Evolutionary conservation across 495 filamentous ascomycete genomes (phyloP).

Genomic region (Cercophora samala): DNA sequence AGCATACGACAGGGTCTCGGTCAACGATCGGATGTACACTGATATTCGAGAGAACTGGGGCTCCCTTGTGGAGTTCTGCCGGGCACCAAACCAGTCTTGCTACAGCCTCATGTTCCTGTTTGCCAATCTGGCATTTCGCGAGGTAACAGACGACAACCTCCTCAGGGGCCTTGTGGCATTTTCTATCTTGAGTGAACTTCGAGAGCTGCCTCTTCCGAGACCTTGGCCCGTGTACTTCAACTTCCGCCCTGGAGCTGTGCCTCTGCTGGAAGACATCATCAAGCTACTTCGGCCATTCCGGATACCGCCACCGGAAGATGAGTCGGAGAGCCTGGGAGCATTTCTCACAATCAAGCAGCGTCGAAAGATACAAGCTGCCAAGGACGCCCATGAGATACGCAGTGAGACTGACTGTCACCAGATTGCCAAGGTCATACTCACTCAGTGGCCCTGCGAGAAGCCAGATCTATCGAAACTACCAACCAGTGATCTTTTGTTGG

Average conservation of each 20-base stretch:
- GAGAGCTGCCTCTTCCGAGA: slow-evolving; percentile 26
- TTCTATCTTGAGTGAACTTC: slow-evolving; percentile 28
- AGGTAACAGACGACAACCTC: slow-evolving; percentile 30
- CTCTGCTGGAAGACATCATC: slow-evolving; percentile 30
- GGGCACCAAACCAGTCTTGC: slow-evolving; percentile 9
- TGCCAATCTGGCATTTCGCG: slow-evolving; percentile 33
- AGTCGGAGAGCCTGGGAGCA: slow-evolving; percentile 17
- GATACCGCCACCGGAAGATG: slow-evolving; percentile 21
- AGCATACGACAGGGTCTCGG: slow-evolving; percentile 14
- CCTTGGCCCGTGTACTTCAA: slow-evolving; percentile 27
- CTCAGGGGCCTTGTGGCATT: slow-evolving; percentile 34
- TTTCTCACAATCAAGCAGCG: slow-evolving; percentile 26
- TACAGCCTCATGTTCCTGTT: slow-evolving; percentile 33
- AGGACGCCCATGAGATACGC: slow-evolving; percentile 27
- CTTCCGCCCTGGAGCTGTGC: slow-evolving; percentile 29
- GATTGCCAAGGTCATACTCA: slow-evolving; percentile 28
- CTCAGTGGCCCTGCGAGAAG: slow-evolving; percentile 38
- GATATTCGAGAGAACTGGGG: slow-evolving; percentile 41
- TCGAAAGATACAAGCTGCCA: slow-evolving; percentile 21
- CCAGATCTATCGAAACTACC: slow-evolving; percentile 18
- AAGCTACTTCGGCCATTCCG: slow-evolving; percentile 25
- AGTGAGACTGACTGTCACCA: slow-evolving; percentile 28
- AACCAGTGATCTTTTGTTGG: slow-evolving; percentile 25
- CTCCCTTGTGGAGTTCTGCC: slow-evolving; percentile 34
- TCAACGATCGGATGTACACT: slow-evolving; percentile 30